phyloP scores from a whole-genome alignment of 202 grass and related monocot genomes.

The Brachypodium distachyon region DNA sequence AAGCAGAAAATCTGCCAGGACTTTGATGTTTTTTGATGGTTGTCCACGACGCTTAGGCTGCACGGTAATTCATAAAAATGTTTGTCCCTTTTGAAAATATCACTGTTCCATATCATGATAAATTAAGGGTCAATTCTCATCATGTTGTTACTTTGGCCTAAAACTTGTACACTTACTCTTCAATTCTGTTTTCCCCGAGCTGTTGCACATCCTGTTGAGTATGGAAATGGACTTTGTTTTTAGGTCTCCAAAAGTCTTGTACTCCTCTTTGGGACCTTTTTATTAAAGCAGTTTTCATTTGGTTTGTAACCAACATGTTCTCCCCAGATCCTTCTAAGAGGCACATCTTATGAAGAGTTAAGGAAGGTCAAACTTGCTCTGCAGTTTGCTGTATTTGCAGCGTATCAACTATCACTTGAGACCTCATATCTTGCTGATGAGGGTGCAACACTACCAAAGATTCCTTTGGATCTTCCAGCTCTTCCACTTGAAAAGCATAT shows the following conservation, averaged over 20 bases:
- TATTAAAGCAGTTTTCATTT: not conserved
- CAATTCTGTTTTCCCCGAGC: not conserved
- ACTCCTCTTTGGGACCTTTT: not conserved
- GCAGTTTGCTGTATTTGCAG: slow-evolving; percentile 90
- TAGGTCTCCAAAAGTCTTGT: not conserved
- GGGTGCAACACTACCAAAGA: slow-evolving; percentile 72
- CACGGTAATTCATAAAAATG: slow-evolving; percentile 64
- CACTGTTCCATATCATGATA: not conserved
- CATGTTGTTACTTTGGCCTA: not conserved
- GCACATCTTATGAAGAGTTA: slow-evolving; percentile 69
- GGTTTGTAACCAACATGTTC: not conserved
- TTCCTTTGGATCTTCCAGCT: slow-evolving; percentile 20
- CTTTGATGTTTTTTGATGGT: slow-evolving; percentile 98
- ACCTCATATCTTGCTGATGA: slow-evolving; percentile 95
- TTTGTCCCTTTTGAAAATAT: not conserved
- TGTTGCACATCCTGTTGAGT: not conserved
- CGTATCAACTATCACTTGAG: slow-evolving; percentile 88
- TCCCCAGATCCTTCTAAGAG: slow-evolving; percentile 77
- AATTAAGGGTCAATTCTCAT: not conserved
- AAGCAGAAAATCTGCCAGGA: slow-evolving; percentile 69
- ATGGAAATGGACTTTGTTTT: not conserved
- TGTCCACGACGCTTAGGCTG: slow-evolving; percentile 93
- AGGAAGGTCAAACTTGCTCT: slow-evolving; percentile 86
- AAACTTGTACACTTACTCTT: not conserved
- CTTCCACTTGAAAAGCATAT: slow-evolving; percentile 27